phyloP scores from a whole-genome alignment of 805 yeast species.

The Kodamaea kakaduensis region DNA sequence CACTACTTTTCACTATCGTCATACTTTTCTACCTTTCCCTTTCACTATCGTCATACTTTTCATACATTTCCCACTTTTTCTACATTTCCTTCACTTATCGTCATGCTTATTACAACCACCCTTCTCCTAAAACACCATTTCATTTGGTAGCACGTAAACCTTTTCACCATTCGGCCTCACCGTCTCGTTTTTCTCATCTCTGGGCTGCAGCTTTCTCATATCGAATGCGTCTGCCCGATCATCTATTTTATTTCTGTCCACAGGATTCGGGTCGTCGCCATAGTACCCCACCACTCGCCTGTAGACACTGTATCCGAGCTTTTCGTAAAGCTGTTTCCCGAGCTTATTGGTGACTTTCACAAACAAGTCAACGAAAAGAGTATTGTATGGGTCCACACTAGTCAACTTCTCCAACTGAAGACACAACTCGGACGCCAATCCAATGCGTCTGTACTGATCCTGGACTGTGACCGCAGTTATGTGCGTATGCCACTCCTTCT shows the following conservation, averaged over 20 bases:
- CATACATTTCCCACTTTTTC: neutral
- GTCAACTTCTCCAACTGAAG: slow-evolving; percentile 68
- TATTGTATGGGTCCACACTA: slow-evolving; percentile 65
- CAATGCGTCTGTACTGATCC: slow-evolving; percentile 76
- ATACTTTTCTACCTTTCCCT: too few species aligned
- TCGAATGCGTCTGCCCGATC: slow-evolving; percentile 87
- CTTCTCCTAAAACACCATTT: slow-evolving; percentile 48
- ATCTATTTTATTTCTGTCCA: slow-evolving; percentile 43
- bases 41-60: neutral
- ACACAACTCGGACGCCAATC: slow-evolving; percentile 80
- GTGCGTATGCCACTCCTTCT: slow-evolving; percentile 91
- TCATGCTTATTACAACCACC: neutral
- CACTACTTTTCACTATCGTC: too few species aligned
- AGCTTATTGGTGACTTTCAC: slow-evolving; percentile 81
- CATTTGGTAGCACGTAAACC: slow-evolving; percentile 60
- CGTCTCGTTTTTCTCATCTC: slow-evolving; percentile 54
- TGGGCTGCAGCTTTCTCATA: slow-evolving; percentile 63
- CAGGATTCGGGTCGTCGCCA: slow-evolving; percentile 50
- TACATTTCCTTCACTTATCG: neutral
- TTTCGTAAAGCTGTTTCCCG: slow-evolving; percentile 80
- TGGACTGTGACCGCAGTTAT: slow-evolving; percentile 93
- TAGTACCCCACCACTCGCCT: slow-evolving; percentile 90
- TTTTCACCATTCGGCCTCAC: slow-evolving; percentile 59
- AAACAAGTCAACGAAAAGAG: slow-evolving; percentile 84
- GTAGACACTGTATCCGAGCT: slow-evolving; percentile 78